Evolutionary conservation across 2,329 filamentous ascomycete species (phyloP), one percentile per base, ranked within the genome.

Genomic region (Colletotrichum lupini): DNA sequence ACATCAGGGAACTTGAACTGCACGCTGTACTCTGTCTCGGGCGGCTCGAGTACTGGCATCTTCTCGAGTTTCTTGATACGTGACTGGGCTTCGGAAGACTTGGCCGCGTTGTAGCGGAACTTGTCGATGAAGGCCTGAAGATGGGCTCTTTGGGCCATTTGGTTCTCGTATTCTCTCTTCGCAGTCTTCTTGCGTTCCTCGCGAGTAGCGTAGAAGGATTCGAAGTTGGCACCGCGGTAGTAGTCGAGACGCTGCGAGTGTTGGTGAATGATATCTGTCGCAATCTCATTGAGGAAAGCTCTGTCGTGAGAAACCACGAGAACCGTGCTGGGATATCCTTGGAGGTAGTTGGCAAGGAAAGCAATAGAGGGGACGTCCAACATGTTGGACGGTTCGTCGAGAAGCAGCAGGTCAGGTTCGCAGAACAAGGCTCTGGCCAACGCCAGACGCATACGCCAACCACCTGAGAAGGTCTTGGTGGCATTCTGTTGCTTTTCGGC

Each of bases 371-470:
- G 97, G 71, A 99, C 97, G 85, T 98, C 97, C 94, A 99, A 95
- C 96, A 98, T 98, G 92, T 98, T 98, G 68, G 96, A 98, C 85
- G 97, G 97, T 91, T 99, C 97, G 87, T 99, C 97, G 78, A 99
- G 95, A 82, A 99, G 89, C 73, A 99, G 86, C 65, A 99, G 87
- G 84, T 99, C 97, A 56, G 97, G 97, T 82, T 99, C 97, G 86
- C 97, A 99, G 87, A 99, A 99, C 46, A 99, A 90, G 16, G 97
- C 97, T 89, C 97, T 89, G 14, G 97, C 97, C 75, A 99, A 89
- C 16, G 97, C 97, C 79, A 99, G 86, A 87, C 97, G 93, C 97
- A 99, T 99, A 84, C 97, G 92, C 97, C 97, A 99, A 93, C 97
- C 97, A 89, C 97, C 97, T 66, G 97, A 99, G 86, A 99, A 99